Evolutionary conservation across 176 grass and related monocot genomes (phyloP), one percentile per base, ranked within the genome.

Genomic region (Echinochloa phyllopogon): DNA sequence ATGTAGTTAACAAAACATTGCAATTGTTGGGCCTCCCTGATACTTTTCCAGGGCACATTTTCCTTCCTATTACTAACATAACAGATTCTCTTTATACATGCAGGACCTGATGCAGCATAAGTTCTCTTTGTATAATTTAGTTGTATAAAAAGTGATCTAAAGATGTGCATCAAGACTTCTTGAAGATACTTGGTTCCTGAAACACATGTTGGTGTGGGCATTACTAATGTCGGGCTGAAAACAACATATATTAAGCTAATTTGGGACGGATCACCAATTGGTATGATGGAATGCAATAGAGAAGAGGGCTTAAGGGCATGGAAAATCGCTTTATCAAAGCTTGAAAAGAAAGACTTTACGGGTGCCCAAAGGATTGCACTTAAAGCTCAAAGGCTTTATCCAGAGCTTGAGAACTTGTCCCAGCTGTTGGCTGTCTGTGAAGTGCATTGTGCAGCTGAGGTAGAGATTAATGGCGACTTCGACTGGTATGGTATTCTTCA

Each of bases 351-450:
- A 68, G 65, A 68, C 38, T 42, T 68, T 38, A 42, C 10, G 37
- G 65, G 65, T 42, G 65, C 65, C 18, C 39, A 68, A 68, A 68
- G 65, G 65, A 68, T 68, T 68, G 65, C 38, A 68, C 65, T 86
- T 48, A 92, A 86, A 84, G 93, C 87, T 60, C 87, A 95, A 77
- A 82, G 37, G 47, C 87, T 95, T 58, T 88, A 72, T 72, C 90
- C 90, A 78, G 77, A 86, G 36, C 85, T 95, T 65, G 90, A 92
- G 33, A 83, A 92, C 39, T 79, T 95, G 47, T 76, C 75, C 49
- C 81, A 86, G 63, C 47, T 95, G 65, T 56, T 90, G 23, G 86
- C 87, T 41, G 73, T 92, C 41, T 95, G 93, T 75, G 88, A 88
- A 80, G 79, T 95, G 49, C 88, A 92, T 73, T 92, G 86, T 40